Base-by-base conservation (phyloP, 192 early-diverging fungal genomes). In the Coemansia pectinata region DNA sequence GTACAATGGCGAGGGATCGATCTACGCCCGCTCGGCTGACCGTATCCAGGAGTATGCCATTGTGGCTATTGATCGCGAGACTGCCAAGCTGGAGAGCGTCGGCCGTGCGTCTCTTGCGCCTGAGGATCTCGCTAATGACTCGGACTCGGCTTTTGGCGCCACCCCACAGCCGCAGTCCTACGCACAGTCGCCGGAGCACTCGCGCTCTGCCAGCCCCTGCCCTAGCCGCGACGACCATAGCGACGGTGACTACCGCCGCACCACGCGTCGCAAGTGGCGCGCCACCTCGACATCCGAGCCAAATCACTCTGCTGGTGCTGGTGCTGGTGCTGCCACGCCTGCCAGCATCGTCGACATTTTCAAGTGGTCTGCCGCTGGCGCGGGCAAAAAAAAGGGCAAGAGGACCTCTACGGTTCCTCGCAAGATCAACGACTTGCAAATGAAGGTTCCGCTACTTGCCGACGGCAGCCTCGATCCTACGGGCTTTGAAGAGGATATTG, bases 21-120 rank as follows among this genome's bases (percentile, higher is more conserved):
- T 93, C 7, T 96, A 95, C 41, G 93, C 89, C 70, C 89, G 87
- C 66, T 86, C 84, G 31, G 95, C 96, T 0, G 93, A 92, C n/a
- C 91, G 88, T 55, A 67, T 98, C 5, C 85, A 85, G 66, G 78
- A 87, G 5, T 92, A 87, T 70, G 95, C 92, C 2, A 63, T 72
- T 5, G 83, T 80, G 63, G 85, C 91, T 0, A 93, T 98, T 72
- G 91, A 91, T 38, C 80, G 92, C 41, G 79, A 82, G 70, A 70
- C 76, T 4, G 71, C 45, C 65, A 77, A 85, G 67, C 72, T 78
- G 7, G 77, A 79, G 72, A 66, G 70, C 39, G 70, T 70, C 1
- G 78, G 74, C 47, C 68, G 62, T 44, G 78, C 73, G 48, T 63
- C 75, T 10, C 40, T 77, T 15, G 44, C 74, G 7, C 44, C 36